A percentile compares a stretch with the other conserved stretches of the same genome.
Conservation (phyloP, 139 green algal genomes). For the Micractinium conductrix region DNA sequence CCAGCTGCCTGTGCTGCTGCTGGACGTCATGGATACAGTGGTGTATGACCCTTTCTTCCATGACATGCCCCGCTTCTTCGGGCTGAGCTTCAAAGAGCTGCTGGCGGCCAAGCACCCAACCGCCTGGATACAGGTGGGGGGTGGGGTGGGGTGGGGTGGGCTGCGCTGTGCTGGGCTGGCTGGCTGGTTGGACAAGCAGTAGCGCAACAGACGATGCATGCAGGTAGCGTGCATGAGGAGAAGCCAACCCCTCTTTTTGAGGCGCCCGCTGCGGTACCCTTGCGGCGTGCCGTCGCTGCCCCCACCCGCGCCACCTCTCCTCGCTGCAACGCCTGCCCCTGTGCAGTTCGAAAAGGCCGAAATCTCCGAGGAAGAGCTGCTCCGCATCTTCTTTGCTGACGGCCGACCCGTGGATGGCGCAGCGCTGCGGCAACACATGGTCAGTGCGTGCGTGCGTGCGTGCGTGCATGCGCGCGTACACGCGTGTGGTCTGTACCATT, state of each 20-base stretch:
- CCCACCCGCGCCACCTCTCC: too few relatives aligned
- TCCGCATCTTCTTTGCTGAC: conserved; percentile 85
- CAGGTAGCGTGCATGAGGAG: too few relatives aligned
- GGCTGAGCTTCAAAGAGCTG: conserved; percentile 74
- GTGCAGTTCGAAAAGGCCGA: conserved; percentile 80
- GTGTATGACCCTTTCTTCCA: conserved; percentile 87
- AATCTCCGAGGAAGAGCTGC: conserved; percentile 74
- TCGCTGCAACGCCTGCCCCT: too few relatives aligned
- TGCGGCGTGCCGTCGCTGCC: too few relatives aligned
- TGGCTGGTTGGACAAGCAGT: too few relatives aligned
- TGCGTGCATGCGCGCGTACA: too few relatives aligned
- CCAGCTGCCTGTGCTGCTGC: conserved; percentile 53
- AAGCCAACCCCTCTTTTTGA: too few relatives aligned
- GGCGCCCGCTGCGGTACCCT: too few relatives aligned
- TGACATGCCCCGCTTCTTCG: conserved; percentile 82
- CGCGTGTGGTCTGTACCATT: too few relatives aligned
- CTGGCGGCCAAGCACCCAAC: conserved; percentile 84
- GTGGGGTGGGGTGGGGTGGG: neutral
- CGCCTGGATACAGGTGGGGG: conserved; percentile 68
- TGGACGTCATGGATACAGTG: conserved; percentile 84
- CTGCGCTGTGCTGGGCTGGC: too few relatives aligned
- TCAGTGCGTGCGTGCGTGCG: conserved; percentile 13
- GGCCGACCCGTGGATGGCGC: conserved; percentile 67
- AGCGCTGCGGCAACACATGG: conserved; percentile 69
- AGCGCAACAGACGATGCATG: too few relatives aligned